Evolutionary conservation across 2,329 filamentous ascomycete genomes (phyloP).

Genomic region (Cytospora chrysosperma): DNA sequence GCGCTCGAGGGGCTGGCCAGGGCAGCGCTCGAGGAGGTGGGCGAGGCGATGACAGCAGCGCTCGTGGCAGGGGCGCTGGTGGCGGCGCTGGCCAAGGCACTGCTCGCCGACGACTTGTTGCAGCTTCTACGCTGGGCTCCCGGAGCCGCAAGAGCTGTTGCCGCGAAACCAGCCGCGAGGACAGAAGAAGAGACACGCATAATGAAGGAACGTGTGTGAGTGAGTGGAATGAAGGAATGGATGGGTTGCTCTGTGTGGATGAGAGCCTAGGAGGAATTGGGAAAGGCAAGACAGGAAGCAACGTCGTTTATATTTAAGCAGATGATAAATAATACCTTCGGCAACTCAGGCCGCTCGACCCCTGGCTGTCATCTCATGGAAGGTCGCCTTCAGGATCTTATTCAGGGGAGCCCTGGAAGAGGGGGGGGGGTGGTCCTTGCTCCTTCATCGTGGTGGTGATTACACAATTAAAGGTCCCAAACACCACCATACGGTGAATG

Average conservation of each 20-base stretch:
- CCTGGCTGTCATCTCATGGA: neutral
- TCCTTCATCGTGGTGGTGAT: conserved; percentile 6
- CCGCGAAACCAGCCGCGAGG: conserved; percentile 26
- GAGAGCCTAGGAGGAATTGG: neutral
- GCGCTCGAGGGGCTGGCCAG: neutral
- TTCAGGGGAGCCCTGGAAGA: conserved; percentile 3
- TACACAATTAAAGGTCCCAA: conserved; percentile 1
- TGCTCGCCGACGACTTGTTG: neutral
- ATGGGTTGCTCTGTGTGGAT: neutral
- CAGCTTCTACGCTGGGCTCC: conserved; percentile 12
- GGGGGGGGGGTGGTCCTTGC: no score
- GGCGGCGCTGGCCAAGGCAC: neutral
- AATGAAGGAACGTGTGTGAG: conserved; percentile 13
- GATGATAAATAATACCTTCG: no score
- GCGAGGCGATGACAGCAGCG: neutral
- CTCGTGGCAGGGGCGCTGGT: neutral
- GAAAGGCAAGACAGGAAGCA: neutral
- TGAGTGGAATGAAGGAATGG: conserved; percentile 1
- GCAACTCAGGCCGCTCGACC: neutral
- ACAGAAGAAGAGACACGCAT: conserved; percentile 25
- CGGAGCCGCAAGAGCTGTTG: conserved; percentile 22
- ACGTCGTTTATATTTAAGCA: neutral
- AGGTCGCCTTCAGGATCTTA: conserved; percentile 1
- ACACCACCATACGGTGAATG: conserved; percentile 11
- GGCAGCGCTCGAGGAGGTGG: neutral